phyloP scores from a whole-genome alignment of 225 moss, liverwort and hornwort genomes.

The Pseudoscleropodium purum region DNA sequence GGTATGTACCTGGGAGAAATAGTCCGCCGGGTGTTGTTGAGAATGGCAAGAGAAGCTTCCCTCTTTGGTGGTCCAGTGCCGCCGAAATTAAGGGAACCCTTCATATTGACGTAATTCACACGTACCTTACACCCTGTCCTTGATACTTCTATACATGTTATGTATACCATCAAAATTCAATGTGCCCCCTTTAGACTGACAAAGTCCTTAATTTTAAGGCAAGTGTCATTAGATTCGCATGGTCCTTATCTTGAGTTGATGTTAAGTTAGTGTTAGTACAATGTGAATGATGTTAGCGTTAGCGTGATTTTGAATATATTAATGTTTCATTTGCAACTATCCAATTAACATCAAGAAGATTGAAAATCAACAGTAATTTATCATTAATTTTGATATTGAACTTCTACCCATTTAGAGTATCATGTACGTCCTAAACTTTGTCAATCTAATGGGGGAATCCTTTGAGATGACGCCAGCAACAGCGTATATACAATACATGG shows the following conservation, averaged over 20 bases:
- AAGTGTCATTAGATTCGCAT: neutral
- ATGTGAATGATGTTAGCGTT: neutral
- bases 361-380: neutral
- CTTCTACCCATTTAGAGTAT: neutral
- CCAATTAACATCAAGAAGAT: neutral
- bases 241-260: neutral
- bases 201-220: neutral
- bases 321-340: neutral
- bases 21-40: conserved; percentile 70
- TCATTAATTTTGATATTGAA: neutral
- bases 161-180: neutral
- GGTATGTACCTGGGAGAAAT: conserved; percentile 96
- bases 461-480: neutral
- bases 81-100: conserved; percentile 61
- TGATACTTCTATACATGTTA: neutral
- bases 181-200: neutral
- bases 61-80: conserved; percentile 73
- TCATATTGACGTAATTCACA: conserved; percentile 41
- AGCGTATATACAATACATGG: neutral
- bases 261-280: neutral
- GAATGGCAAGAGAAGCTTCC: conserved; percentile 76
- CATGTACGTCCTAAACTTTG: neutral
- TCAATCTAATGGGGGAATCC: neutral
- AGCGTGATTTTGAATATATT: neutral
- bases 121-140: neutral